Base-by-base conservation (phyloP, 129 eudicot genomes). In the Artemisia argyi region DNA sequence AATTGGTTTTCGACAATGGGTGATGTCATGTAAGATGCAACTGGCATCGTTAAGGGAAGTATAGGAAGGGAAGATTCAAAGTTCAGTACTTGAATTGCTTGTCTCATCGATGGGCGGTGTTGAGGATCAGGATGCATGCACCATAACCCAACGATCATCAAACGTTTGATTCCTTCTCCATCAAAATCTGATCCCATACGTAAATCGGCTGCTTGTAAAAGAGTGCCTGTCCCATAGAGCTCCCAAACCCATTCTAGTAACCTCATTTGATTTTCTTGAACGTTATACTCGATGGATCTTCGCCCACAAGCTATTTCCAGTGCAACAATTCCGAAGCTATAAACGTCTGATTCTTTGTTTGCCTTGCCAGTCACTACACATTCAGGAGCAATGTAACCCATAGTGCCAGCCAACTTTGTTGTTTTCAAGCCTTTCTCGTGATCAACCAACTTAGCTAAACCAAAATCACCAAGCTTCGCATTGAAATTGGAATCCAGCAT, bases 81-180 rank as follows among this genome's bases (percentile, higher is more conserved):
- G 35, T 63, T 75, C 5, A 80, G 80, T 17, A 74, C 80, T 19
- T 39, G 73, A 64, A 80, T 63, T 8, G 64, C 84, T 44, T 80
- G 80, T 65, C 73, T 74, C 3, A 80, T 75, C 26, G 84, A 74
- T 0, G 84, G 84, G 16, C 84, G 67, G 8, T 53, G 48, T n/a
- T 52, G 18, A 48, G 62, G 11, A 46, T 80, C 80, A 14, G 84
- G 84, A 44, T 80, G 76, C 51, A 63, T 80, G 18, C 84, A 80
- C 84, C 84, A 80, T 13, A 81, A 74, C 19, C 85, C 78, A 0
- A 81, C 42, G n/a, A 22, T 59, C 64, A 59, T 22, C 2, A 59
- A 59, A 59, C 15, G 39, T 1, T 59, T 24, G n/a, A 59, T 59
- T 24, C 22, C 64, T 59, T 59, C 39, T 20, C 10, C 64, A 5